Conservation (phyloP, 23 red algal genomes). For the Gracilaria vermiculophylla region DNA sequence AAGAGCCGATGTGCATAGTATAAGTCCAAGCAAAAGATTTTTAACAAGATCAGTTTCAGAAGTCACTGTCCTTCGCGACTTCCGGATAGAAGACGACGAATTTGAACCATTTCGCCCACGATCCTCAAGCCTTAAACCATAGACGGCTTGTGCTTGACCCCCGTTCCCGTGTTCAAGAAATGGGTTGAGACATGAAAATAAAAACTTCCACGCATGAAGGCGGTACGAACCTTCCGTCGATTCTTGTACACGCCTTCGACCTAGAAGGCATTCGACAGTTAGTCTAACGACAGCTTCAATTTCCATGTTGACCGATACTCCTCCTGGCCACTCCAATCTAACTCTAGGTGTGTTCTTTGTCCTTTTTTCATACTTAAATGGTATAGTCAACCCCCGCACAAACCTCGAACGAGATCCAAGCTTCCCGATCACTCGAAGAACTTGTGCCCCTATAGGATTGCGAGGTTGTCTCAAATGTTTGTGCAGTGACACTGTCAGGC, state of each 20-base stretch:
- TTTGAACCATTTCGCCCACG: too few relatives aligned
- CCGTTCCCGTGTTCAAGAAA: constrained; percentile 20
- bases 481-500: constrained; percentile 53
- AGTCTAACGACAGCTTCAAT: constrained; percentile 24
- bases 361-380: constrained; percentile 11
- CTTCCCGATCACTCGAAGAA: constrained; percentile 80
- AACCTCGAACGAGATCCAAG: constrained; percentile 60
- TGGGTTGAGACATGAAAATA: constrained; percentile 26
- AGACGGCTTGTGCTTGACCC: background rate
- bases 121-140: background rate
- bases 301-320: background rate
- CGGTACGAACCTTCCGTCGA: background rate
- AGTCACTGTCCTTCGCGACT: background rate
- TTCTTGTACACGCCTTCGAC: background rate
- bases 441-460: background rate
- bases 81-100: background rate
- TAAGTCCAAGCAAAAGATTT: background rate
- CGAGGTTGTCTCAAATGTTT: constrained; percentile 30
- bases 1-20: background rate
- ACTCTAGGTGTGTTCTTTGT: background rate
- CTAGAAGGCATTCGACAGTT: background rate
- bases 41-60: background rate
- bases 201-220: constrained; percentile 44
- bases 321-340: constrained; percentile 28
- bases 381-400: background rate